Evolutionary conservation across 306 rosid genomes (phyloP), one percentile per base, ranked within the genome.

Genomic region (Argentina anserina): DNA sequence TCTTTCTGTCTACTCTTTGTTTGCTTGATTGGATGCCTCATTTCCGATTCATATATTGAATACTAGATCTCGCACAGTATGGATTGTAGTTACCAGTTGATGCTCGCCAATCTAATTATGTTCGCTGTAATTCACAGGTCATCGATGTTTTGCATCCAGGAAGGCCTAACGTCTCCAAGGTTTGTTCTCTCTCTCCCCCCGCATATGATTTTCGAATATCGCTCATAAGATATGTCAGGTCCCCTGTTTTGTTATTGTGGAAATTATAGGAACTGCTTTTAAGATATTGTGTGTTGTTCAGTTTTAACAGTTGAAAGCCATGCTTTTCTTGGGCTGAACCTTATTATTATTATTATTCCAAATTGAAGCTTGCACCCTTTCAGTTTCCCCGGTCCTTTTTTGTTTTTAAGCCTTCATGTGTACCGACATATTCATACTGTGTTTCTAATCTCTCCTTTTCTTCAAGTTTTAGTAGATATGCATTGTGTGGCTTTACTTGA

Each of bases 81-180:
- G 4, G 34, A 33, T 2, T 33, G 36, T 33, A 33, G 5, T 33
- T 33, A 5, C 3, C 36, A n/a, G n/a, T n/a, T n/a, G n/a, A n/a
- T n/a, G n/a, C n/a, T n/a, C n/a, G n/a, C 5, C 12, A 50, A 58
- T 21, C 36, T 39, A 25, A 42, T 73, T 1, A 65, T 52, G 7
- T 56, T 56, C 18, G 33, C 34, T 56, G 25, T 8, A 28, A 28
- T 56, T 25, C 75, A 75, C 68, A 91, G 97, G 40, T 91, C 53
- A 84, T 91, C 64, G 92, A 89, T 59, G 96, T 89, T 6, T 87
- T 89, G 79, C 92, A 91, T 80, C 96, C 97, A 0, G 97, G 97
- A 36, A 81, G 92, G 71, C 82, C 96, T 21, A 91, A 91, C 69
- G 97, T 91, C 69, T 91, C 91, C 26, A 89, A 84, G 96, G 97